Evolutionary conservation across 331 rosid species (phyloP).

Genomic region (Malus hybrid): DNA sequence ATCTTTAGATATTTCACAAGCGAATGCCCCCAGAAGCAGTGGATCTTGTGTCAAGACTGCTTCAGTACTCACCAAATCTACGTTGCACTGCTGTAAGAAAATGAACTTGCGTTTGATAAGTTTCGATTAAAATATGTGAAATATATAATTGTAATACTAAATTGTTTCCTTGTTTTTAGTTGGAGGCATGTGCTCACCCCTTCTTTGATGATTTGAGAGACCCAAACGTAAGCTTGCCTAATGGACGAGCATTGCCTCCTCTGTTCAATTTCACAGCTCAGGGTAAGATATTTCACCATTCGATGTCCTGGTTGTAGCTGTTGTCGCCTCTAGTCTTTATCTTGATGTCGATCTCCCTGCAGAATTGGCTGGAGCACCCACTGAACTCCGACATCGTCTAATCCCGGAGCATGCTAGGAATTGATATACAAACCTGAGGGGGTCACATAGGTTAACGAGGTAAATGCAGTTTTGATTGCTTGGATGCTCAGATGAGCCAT

Average conservation of each 20-base stretch:
- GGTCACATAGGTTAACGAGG: constrained; percentile 3
- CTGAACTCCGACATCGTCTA: constrained; percentile 81
- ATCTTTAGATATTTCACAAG: constrained; percentile 64
- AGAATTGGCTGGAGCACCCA: constrained; percentile 71
- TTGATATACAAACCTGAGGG: constrained; percentile 6
- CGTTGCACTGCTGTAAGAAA: constrained; percentile 84
- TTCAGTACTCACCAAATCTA: constrained; percentile 81
- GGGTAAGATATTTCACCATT: constrained; percentile 33
- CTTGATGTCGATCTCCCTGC: constrained; percentile 18
- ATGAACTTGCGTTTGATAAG: neutral
- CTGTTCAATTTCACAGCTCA: constrained; percentile 75
- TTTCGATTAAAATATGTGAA: neutral
- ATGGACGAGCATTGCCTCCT: constrained; percentile 66
- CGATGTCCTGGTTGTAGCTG: neutral
- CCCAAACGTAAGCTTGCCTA: constrained; percentile 57
- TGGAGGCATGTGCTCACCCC: constrained; percentile 90
- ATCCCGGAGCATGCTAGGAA: constrained; percentile 70
- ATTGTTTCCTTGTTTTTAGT: constrained; percentile 26
- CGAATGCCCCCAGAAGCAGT: constrained; percentile 77
- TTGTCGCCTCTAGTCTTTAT: neutral
- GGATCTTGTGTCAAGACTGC: constrained; percentile 85
- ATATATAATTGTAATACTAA: neutral
- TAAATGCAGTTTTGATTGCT: constrained; percentile 40
- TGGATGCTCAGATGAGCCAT: constrained; percentile 29
- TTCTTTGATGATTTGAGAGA: constrained; percentile 73